Evolutionary conservation across 148 eudicot species (phyloP), one percentile per base, ranked within the genome.

Genomic region (Polygonum maritimum): DNA sequence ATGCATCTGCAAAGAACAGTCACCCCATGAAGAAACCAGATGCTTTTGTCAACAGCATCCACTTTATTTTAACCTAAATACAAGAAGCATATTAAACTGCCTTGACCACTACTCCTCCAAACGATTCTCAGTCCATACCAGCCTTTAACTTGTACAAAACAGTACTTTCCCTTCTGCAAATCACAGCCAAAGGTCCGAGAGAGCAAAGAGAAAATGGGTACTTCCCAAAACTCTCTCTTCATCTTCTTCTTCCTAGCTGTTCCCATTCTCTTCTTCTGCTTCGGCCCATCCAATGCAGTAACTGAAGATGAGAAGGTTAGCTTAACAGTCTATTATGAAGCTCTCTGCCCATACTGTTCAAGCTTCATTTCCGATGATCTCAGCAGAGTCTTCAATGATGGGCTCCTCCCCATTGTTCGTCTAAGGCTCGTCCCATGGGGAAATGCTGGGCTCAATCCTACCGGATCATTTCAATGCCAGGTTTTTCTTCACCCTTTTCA

Each of bases 401-500:
- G 82, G 73, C 89, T 90, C 62, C 75, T 82, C 81, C 83, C 87
- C 33, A 83, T 90, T 69, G 86, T 92, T 71, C 79, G 87, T 80
- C 88, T 92, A 48, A 81, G 86, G 76, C 71, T 92, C 12, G 83
- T 92, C 58, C 95, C 97, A 35, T 92, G 97, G 97, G 97, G 97
- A 16, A 92, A 92, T 78, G 77, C 95, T 76, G 85, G 58, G 26
- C 48, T 85, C 55, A 73, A 77, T 55, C 49, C 85, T 47, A 79
- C 85, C 79, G 85, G 81, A 11, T 78, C 78, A 45, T 87, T 90
- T 83, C 79, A 80, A 49, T 92, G 97, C 76, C 97, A 92, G 91
- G 97, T 92, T 76, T 70, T 44, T 72, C 2, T 72, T 70, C 12
- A 19, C 26, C 6, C 33, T 72, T 72, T 5, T 54, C 2, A 54